Percentiles rank a stretch among this genome's conserved stretches.
Evolutionary conservation across 1,284 basidiomycete species (phyloP).

Genomic region (Albatrellus sp.): DNA sequence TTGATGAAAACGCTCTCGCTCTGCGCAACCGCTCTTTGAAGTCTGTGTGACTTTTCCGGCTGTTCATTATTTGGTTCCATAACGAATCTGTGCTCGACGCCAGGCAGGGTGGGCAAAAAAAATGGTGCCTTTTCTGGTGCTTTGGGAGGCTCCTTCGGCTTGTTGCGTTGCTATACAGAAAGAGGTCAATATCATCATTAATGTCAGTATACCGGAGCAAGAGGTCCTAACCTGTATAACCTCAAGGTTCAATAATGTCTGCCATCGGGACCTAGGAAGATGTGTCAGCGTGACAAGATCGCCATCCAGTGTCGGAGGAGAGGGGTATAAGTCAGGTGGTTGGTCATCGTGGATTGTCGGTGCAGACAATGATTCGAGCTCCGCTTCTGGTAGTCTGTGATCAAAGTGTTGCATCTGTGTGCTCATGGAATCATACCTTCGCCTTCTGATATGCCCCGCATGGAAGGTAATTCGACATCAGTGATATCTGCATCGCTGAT

Average conservation of each 20-base stretch:
- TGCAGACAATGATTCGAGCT: conserved; percentile 49
- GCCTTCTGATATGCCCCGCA: conserved; percentile 71
- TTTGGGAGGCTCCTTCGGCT: conserved; percentile 92
- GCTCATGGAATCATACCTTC: conserved; percentile 34
- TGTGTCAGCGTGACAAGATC: conserved; percentile 87
- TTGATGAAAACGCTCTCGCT: conserved; percentile 68
- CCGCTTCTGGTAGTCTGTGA: conserved; percentile 22
- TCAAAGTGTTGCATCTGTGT: background rate
- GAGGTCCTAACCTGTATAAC: conserved; percentile 65
- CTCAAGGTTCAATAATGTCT: conserved; percentile 91
- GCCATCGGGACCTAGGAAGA: conserved; percentile 90
- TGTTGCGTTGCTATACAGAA: conserved; percentile 70
- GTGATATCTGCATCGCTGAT: conserved; percentile 66
- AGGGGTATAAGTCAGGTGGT: conserved; percentile 60
- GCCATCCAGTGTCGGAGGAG: conserved; percentile 76
- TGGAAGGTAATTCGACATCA: conserved; percentile 66
- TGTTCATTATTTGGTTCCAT: conserved; percentile 29
- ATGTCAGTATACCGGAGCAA: background rate
- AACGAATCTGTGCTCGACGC: conserved; percentile 72
- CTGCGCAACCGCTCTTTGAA: conserved; percentile 43
- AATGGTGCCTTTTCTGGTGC: conserved; percentile 93
- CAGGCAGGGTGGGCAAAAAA: conserved; percentile 87
- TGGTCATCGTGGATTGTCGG: conserved; percentile 38
- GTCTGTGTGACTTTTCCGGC: conserved; percentile 35
- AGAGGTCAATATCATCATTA: conserved; percentile 4